phyloP scores from a whole-genome alignment of 495 filamentous ascomycete genomes.

The Lineolata rhizophorae region DNA sequence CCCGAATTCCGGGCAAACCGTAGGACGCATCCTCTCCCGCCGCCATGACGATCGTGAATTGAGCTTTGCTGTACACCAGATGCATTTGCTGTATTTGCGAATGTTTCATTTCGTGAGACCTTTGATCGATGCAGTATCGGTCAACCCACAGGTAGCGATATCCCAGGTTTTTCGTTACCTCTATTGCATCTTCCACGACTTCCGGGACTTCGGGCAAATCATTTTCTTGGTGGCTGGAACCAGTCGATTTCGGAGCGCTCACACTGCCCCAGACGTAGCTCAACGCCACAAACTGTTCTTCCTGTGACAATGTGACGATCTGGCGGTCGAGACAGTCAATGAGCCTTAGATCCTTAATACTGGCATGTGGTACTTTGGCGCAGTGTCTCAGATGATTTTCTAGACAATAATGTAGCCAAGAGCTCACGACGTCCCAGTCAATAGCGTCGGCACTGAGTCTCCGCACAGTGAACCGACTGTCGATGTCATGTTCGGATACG shows the following conservation, averaged over 20 bases:
- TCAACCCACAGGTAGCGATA: background rate
- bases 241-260: background rate
- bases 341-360: too few species aligned
- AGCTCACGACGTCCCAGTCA: too few species aligned
- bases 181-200: background rate
- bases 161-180: background rate
- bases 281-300: slow-evolving; percentile 8
- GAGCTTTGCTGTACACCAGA: slow-evolving; percentile 1
- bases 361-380: too few species aligned
- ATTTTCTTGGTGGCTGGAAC: too few species aligned
- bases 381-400: too few species aligned
- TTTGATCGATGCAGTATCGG: slow-evolving; percentile 8
- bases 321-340: too few species aligned
- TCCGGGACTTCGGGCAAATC: background rate
- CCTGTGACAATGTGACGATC: too few species aligned
- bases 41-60: slow-evolving; percentile 3
- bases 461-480: too few species aligned
- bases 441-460: too few species aligned
- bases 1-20: slow-evolving; percentile 4
- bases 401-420: too few species aligned
- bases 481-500: too few species aligned
- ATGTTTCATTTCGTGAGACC: slow-evolving; percentile 2
- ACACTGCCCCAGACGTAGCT: background rate
- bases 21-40: background rate
- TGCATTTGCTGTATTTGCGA: slow-evolving; percentile 6